These are phyloP conservation scores for Suhomyces pyralidae DNA, from an alignment of 805 yeast genomes.

Conservation along the genomic window DNA sequence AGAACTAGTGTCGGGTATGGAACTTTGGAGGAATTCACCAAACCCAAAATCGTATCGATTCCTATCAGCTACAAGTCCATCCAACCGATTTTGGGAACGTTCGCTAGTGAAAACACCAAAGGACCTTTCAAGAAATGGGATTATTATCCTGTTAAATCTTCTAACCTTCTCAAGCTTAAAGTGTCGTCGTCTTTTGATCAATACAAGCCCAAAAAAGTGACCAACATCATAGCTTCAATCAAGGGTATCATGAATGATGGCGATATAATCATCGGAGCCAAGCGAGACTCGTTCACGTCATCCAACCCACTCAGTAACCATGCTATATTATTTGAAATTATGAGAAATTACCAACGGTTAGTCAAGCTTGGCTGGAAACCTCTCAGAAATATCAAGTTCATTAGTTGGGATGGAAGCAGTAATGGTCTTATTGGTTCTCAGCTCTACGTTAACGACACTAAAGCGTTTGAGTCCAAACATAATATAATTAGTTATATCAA, in stretches of 20 bases:
- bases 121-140: slow-evolving; percentile 21
- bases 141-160: slow-evolving; percentile 36
- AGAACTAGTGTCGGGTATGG: slow-evolving; percentile 18
- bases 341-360: slow-evolving; percentile 33
- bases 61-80: slow-evolving; percentile 28
- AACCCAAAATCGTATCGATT: slow-evolving; percentile 20
- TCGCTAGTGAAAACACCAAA: slow-evolving; percentile 6
- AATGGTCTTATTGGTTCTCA: slow-evolving; percentile 34
- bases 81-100: slow-evolving; percentile 24
- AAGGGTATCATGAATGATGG: slow-evolving; percentile 40
- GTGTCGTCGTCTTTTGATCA: slow-evolving; percentile 14
- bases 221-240: slow-evolving; percentile 31
- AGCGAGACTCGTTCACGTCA: slow-evolving; percentile 36
- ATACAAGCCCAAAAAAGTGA: slow-evolving; percentile 14
- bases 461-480: slow-evolving; percentile 15
- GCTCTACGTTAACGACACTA: slow-evolving; percentile 18
- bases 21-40: slow-evolving; percentile 3
- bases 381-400: slow-evolving; percentile 35
- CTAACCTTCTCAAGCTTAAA: slow-evolving; percentile 11
- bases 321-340: slow-evolving; percentile 37
- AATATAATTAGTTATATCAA: slow-evolving; percentile 36
- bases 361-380: slow-evolving; percentile 41
- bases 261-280: slow-evolving; percentile 38
- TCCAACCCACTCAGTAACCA: slow-evolving; percentile 39
- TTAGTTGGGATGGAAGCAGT: slow-evolving; percentile 41